Evolutionary conservation across 331 rosid genomes (phyloP), one percentile per base, ranked within the genome.

Genomic region (Malus hybrid): DNA sequence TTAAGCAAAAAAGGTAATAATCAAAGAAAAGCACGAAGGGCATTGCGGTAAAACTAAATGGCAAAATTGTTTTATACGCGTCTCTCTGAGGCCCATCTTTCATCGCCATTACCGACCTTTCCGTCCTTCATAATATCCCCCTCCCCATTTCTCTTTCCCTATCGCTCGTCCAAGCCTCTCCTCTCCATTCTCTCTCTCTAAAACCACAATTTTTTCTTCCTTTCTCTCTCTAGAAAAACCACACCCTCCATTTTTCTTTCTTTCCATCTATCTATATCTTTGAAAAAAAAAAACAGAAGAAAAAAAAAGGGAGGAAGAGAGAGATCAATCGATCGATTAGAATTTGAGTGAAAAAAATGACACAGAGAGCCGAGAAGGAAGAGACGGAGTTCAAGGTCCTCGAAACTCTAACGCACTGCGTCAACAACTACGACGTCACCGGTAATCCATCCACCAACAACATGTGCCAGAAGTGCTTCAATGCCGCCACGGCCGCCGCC

Each of bases 401-500:
- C 0, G 94, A 90, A 66, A 80, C 92, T 22, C 80, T 88, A 16
- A 80, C 88, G 7, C 90, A 85, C 9, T 91, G 97, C 85, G 87
- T 88, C 70, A 93, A 93, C 80, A 91, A 93, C 87, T 93, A 97
- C 72, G 97, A 96, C 63, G 84, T 91, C 46, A 86, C 80, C 6
- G 96, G 91, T 0, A 93, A 89, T 71, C 89, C 96, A 0, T 87
- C 97, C 24, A 90, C 93, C 18, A 93, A 91, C 72, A 93, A 90
- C 74, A 91, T 93, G 97, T 93, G 97, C 77, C 96, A 90, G 86
- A 91, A 90, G 2, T 93, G 98, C 84, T 93, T 93, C 85, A 83
- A 75, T 78, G 89, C 91, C 0, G 29, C 88, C 0, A 3, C 82
- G 24, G 6, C 81, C 27, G 89, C 91, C 0, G 29, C 88, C 0